These are phyloP conservation scores for Epichloe festucae DNA, from an alignment of 2,329 filamentous ascomycete genomes.

Conservation along the genomic window DNA sequence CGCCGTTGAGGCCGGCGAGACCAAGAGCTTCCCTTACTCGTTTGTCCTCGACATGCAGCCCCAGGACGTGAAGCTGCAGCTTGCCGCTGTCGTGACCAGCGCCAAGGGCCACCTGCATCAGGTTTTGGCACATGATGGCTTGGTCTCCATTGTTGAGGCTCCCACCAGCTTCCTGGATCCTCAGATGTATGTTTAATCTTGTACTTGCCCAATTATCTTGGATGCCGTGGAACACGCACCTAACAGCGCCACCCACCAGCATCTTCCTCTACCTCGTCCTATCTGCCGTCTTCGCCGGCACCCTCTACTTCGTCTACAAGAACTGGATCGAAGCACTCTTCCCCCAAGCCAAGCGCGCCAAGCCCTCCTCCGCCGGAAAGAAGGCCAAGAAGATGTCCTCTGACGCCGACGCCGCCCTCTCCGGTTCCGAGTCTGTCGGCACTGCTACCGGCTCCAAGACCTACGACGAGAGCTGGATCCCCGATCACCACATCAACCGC, in stretches of 20 bases:
- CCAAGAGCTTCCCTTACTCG: conserved; percentile 64
- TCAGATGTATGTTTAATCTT: conserved; percentile 59
- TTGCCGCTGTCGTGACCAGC: conserved; percentile 62
- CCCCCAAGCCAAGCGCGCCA: conserved; percentile 69
- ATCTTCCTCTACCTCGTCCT: conserved; percentile 97
- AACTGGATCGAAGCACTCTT: conserved; percentile 96
- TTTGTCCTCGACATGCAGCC: conserved; percentile 89
- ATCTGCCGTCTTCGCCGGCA: conserved; percentile 61
- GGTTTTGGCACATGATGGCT: conserved; percentile 66
- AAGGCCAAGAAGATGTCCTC: conserved; percentile 53
- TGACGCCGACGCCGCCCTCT: conserved; percentile 47
- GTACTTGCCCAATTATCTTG: too few relatives aligned
- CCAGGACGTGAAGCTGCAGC: conserved; percentile 68
- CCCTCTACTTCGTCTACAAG: conserved; percentile 93
- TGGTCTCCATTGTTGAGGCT: conserved; percentile 77
- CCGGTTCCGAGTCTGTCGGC: conserved; percentile 58
- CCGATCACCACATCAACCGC: conserved; percentile 75
- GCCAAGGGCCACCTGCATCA: conserved; percentile 58
- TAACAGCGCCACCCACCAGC: conserved; percentile 30
- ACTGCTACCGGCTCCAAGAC: conserved; percentile 56
- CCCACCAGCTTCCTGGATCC: conserved; percentile 88
- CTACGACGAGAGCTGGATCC: conserved; percentile 92
- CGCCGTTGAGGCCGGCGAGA: conserved; percentile 61
- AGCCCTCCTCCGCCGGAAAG: conserved; percentile 30
- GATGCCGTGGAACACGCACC: neutral